Evolutionary conservation across 208 protist genomes (phyloP).

Genomic region (Zelonia costaricensis): DNA sequence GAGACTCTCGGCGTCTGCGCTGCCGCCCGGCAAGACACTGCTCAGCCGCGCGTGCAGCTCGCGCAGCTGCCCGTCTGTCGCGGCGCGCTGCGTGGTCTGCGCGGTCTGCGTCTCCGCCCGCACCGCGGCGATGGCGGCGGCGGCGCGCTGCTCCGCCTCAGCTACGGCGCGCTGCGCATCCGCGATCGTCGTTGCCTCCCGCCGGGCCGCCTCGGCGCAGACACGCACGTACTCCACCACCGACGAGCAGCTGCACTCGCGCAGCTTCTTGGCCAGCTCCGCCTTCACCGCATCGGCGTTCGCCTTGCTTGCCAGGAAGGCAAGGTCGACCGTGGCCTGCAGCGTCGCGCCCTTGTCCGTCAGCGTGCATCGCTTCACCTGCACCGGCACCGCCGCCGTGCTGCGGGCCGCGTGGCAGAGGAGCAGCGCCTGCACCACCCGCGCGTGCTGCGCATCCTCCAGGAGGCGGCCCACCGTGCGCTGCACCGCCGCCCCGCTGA

Average conservation of each 20-base stretch:
- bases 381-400: slow-evolving; percentile 20
- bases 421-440: slow-evolving; percentile 23
- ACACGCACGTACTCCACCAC: slow-evolving; percentile 21
- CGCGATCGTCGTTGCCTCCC: slow-evolving; percentile 1
- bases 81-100: slow-evolving; percentile 7
- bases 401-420: slow-evolving; percentile 21
- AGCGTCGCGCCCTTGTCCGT: not conserved
- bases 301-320: slow-evolving; percentile 20
- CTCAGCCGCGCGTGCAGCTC: slow-evolving; percentile 13
- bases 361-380: slow-evolving; percentile 10
- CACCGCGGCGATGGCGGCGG: slow-evolving; percentile 18
- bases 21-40: slow-evolving; percentile 1
- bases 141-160: slow-evolving; percentile 22
- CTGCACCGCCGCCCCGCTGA: slow-evolving; percentile 4
- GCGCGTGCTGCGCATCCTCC: slow-evolving; percentile 11
- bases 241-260: slow-evolving; percentile 1
- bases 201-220: slow-evolving; percentile 7
- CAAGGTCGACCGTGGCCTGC: slow-evolving; percentile 18
- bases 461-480: not conserved
- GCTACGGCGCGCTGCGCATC: slow-evolving; percentile 17
- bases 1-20: not conserved
- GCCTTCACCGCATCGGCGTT: slow-evolving; percentile 1
- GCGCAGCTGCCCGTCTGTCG: slow-evolving; percentile 6
- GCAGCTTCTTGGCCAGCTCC: slow-evolving; percentile 18
- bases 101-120: slow-evolving; percentile 10